phyloP scores from a whole-genome alignment of 2,329 filamentous ascomycete species.

The Penicillium sp. region DNA sequence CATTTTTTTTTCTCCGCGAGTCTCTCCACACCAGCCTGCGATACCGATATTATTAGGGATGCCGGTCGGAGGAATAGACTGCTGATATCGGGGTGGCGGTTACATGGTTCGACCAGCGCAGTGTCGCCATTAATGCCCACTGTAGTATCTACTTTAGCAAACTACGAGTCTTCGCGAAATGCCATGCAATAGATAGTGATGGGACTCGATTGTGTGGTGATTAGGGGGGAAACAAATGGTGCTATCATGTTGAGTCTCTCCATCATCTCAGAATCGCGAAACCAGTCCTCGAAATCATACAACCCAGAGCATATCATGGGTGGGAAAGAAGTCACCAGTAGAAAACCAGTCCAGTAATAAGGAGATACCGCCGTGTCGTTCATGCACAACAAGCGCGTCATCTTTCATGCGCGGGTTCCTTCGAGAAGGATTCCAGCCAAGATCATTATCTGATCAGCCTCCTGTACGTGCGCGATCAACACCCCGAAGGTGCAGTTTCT shows the following conservation, averaged over 20 bases:
- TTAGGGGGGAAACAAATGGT: background rate
- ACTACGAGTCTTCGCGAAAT: background rate
- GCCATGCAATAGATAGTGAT: background rate
- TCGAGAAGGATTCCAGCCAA: constrained; percentile 5
- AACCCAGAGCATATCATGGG: background rate
- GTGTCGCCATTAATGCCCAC: constrained; percentile 10
- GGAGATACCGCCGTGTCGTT: background rate
- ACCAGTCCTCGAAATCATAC: background rate
- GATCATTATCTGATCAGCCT: constrained; percentile 6
- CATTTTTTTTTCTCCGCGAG: background rate
- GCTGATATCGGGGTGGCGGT: background rate
- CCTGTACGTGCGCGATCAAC: background rate
- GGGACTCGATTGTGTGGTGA: constrained; percentile 1
- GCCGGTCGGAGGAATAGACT: constrained; percentile 11
- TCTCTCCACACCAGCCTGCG: background rate
- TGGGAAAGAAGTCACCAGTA: background rate
- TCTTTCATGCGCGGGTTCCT: constrained; percentile 2
- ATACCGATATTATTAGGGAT: constrained; percentile 12
- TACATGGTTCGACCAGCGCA: background rate
- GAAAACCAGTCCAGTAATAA: constrained; percentile 16
- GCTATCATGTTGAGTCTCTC: background rate
- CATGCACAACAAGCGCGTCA: constrained; percentile 1
- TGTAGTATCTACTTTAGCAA: background rate
- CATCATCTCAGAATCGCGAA: background rate
- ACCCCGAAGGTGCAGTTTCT: background rate